Base-by-base conservation (phyloP, 1,284 basidiomycete genomes). In the Mycena sp. region DNA sequence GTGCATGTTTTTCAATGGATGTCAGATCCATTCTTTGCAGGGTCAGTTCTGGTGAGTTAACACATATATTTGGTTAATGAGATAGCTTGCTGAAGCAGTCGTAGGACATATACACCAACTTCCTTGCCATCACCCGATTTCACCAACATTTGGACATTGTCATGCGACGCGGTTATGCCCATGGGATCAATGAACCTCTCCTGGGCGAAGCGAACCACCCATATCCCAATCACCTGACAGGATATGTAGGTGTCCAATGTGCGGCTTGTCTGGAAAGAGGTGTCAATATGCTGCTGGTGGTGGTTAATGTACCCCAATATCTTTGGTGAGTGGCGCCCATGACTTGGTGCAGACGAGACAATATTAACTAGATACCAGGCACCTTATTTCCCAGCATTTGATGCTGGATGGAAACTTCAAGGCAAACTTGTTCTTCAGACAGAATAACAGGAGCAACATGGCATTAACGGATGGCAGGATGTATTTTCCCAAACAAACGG, bases 201-300 rank as follows among this genome's bases (percentile, higher is more conserved):
- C 58, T 30, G 0, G 50, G 41, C 17, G 58, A 60, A 16, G 21
- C 21, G 1, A 23, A 44, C 17, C 49, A 19, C 4, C 49, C 58
- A 6, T 60, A 60, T 21, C 49, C 58, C 9, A 51, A 60, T 38
- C 49, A 41, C 5, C 49, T 41, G 4, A 25, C 6, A 1, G 50
- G 29, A 10, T 60, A 32, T 38, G 7, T 37, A 3, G 58, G 58
- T 4, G 6, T 35, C 7, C 0, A n/a, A 1, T 60, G 58, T 21
- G 58, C 58, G 3, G 58, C 50, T 9, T 60, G 58, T 40, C 58
- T 50, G 1, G 58, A 59, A 26, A 10, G 37, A 7, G 50, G 58
- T n/a, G n/a, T n/a, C n/a, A n/a, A n/a, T n/a, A n/a, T n/a, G n/a
- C n/a, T n/a, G n/a, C n/a, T n/a, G n/a, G n/a, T n/a, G n/a, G n/a